Evolutionary conservation across 2,329 filamentous ascomycete genomes (phyloP).

Genomic region (Cyclaneusma minus): DNA sequence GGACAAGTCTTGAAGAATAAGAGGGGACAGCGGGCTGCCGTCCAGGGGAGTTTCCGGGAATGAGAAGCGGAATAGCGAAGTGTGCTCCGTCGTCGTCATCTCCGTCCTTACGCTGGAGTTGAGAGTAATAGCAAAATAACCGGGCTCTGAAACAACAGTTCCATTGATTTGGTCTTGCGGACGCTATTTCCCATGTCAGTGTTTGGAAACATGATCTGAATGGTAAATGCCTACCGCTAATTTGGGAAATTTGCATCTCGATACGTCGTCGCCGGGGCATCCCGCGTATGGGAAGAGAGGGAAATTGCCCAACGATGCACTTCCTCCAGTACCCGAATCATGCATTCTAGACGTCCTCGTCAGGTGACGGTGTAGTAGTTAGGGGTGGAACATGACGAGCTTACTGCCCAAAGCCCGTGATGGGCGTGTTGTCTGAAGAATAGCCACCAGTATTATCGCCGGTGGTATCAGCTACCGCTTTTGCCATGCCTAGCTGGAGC

Average conservation of each 20-base stretch:
- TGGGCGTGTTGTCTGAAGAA: conserved; percentile 27
- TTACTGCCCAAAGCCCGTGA: conserved; percentile 31
- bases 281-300: conserved; percentile 37
- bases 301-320: conserved; percentile 29
- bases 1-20: conserved; percentile 49
- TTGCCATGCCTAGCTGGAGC: conserved; percentile 32
- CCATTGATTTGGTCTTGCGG: conserved; percentile 22
- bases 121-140: conserved; percentile 48
- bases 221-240: no score
- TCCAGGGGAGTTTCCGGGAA: conserved; percentile 29
- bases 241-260: conserved; percentile 46
- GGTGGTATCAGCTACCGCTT: conserved; percentile 36
- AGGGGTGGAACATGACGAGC: not conserved
- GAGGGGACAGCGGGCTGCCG: conserved; percentile 26
- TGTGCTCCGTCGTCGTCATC: conserved; percentile 50
- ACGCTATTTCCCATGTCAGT: no score
- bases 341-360: conserved; percentile 22
- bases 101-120: conserved; percentile 41
- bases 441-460: conserved; percentile 29
- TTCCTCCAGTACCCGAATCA: conserved; percentile 28
- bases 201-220: no score
- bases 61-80: conserved; percentile 49
- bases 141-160: conserved; percentile 39
- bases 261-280: conserved; percentile 44
- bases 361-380: no score